phyloP scores from a whole-genome alignment of 1,139 yeast genomes.

The Hyphopichia buzzinii region DNA sequence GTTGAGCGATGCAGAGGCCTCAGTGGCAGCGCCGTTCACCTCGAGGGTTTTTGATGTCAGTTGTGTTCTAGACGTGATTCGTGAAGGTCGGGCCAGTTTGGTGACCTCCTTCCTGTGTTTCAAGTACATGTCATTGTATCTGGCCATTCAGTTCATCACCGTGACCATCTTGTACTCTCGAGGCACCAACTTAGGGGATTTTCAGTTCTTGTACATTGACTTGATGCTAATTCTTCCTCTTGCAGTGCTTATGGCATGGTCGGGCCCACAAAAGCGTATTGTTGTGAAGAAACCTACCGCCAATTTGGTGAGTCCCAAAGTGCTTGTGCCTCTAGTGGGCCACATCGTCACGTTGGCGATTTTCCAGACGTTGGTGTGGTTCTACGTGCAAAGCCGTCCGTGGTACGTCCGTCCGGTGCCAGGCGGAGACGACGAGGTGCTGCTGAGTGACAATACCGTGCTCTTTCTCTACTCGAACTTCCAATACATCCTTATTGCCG shows the following conservation, averaged over 20 bases:
- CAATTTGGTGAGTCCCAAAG: conserved; percentile 84
- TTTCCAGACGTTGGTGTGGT: conserved; percentile 73
- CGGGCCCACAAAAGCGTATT: conserved; percentile 67
- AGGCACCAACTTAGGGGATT: conserved; percentile 96
- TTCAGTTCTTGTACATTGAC: conserved; percentile 93
- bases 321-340: conserved; percentile 74
- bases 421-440: conserved; percentile 81
- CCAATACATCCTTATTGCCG: conserved; percentile 84
- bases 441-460: conserved; percentile 86
- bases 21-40: conserved; percentile 98
- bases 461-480: conserved; percentile 78
- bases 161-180: conserved; percentile 81
- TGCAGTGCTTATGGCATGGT: conserved; percentile 98
- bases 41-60: conserved; percentile 86
- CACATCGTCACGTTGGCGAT: conserved; percentile 60
- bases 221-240: conserved; percentile 84
- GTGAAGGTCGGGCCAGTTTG: conserved; percentile 91
- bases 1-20: conserved; percentile 94
- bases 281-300: conserved; percentile 86
- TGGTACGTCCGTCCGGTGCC: conserved; percentile 86
- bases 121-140: conserved; percentile 95
- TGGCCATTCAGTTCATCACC: conserved; percentile 91
- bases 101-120: conserved; percentile 96
- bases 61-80: conserved; percentile 86
- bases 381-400: conserved; percentile 48